A percentile compares a stretch with the other conserved stretches of the same genome.
These are phyloP conservation scores for Ballota nigra DNA, from an alignment of 257 asterid genomes.

Conservation along the genomic window DNA sequence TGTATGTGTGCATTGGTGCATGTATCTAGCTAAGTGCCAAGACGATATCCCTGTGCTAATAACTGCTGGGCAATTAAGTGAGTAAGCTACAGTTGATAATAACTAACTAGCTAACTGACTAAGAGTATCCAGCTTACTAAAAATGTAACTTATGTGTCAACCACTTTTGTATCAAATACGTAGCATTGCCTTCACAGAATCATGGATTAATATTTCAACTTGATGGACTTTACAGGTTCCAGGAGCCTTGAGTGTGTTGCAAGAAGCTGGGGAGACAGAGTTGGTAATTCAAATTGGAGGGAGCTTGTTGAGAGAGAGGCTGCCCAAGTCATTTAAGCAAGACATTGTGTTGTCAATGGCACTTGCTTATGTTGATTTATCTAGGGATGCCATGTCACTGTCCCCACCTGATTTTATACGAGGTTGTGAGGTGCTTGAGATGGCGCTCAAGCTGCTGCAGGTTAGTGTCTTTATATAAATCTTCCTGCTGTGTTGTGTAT, in stretches of 20 bases:
- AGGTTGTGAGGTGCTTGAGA: conserved; percentile 90
- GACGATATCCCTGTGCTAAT: background rate
- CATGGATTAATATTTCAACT: background rate
- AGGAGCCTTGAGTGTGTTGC: conserved; percentile 85
- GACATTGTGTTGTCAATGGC: conserved; percentile 89
- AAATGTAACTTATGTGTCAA: background rate
- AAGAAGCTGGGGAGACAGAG: conserved; percentile 92
- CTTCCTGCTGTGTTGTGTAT: background rate
- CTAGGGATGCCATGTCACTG: conserved; percentile 88
- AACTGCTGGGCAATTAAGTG: background rate
- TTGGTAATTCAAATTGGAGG: conserved; percentile 86
- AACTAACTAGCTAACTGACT: background rate
- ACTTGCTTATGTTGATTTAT: conserved; percentile 87
- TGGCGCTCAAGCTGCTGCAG: conserved; percentile 88
- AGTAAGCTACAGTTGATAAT: background rate
- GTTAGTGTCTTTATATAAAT: conserved; percentile 29
- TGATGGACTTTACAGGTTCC: conserved; percentile 57
- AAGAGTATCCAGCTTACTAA: background rate
- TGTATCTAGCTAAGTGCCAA: background rate
- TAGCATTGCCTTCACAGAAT: background rate
- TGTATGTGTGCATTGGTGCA: background rate
- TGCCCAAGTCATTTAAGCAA: conserved; percentile 92
- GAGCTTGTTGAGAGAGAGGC: conserved; percentile 77
- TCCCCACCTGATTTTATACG: conserved; percentile 84
- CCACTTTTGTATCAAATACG: background rate